Percentiles rank a stretch among this genome's conserved stretches.
Evolutionary conservation across 2,329 filamentous ascomycete species (phyloP).

Genomic region (Trichoderma koningiopsis): DNA sequence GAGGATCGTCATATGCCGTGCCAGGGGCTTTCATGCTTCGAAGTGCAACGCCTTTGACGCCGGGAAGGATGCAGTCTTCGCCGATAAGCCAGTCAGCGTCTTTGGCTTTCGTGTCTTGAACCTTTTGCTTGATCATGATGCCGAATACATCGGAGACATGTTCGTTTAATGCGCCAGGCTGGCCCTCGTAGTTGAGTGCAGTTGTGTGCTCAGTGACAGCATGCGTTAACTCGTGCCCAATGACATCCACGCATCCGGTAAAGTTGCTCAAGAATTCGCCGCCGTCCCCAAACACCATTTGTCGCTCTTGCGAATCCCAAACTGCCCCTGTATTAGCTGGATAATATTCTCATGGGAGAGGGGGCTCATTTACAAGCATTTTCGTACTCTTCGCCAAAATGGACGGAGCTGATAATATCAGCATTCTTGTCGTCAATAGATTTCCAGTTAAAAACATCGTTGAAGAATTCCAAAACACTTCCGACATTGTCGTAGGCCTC

Average conservation of each 20-base stretch:
- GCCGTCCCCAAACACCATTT: slow-evolving; percentile 61
- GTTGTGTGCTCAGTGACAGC: slow-evolving; percentile 55
- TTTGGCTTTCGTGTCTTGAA: slow-evolving; percentile 47
- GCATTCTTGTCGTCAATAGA: slow-evolving; percentile 55
- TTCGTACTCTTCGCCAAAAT: slow-evolving; percentile 53
- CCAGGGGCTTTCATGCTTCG: slow-evolving; percentile 58
- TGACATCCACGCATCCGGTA: slow-evolving; percentile 55
- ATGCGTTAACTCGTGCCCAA: slow-evolving; percentile 60
- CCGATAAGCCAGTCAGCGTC: slow-evolving; percentile 59
- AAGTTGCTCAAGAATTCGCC: slow-evolving; percentile 55
- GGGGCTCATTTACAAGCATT: slow-evolving; percentile 49
- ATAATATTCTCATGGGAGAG: too few species aligned
- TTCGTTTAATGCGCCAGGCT: slow-evolving; percentile 60
- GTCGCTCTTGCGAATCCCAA: slow-evolving; percentile 51
- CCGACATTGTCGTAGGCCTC: slow-evolving; percentile 55
- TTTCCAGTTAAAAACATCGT: slow-evolving; percentile 51
- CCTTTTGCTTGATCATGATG: slow-evolving; percentile 59
- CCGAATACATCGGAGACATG: slow-evolving; percentile 59
- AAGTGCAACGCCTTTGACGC: slow-evolving; percentile 53
- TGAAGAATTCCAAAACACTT: slow-evolving; percentile 53
- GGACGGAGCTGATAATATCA: slow-evolving; percentile 55
- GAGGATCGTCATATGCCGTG: slow-evolving; percentile 54
- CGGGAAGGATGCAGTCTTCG: slow-evolving; percentile 54
- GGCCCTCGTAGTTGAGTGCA: slow-evolving; percentile 52
- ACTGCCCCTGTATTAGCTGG: slow-evolving; percentile 35